A percentile compares a stretch with the other conserved stretches of the same genome.
These are phyloP conservation scores for Rosellinia necatrix DNA, from an alignment of 2,329 filamentous ascomycete genomes.

Conservation along the genomic window DNA sequence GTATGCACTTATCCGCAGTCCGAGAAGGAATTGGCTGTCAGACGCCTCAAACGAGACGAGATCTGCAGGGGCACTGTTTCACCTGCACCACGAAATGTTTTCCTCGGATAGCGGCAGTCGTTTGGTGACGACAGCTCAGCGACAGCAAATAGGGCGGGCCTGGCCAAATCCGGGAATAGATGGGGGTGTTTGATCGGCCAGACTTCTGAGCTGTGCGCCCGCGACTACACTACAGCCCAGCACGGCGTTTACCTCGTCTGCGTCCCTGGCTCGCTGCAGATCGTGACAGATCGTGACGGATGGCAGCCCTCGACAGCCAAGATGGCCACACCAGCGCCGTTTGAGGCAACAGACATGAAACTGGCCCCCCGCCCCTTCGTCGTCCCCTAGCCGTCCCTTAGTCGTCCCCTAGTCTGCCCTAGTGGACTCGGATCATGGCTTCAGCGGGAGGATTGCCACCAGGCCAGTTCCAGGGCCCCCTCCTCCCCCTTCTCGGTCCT, in stretches of 20 bases:
- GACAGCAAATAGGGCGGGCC: background rate
- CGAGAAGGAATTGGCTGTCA: background rate
- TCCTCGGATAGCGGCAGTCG: conserved; percentile 14
- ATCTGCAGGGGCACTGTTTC: conserved; percentile 29
- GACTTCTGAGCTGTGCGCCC: conserved; percentile 23
- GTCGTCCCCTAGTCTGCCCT: no score
- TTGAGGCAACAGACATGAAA: conserved; percentile 38
- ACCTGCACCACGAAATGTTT: conserved; percentile 4
- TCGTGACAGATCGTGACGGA: conserved; percentile 21
- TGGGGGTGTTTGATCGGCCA: conserved; percentile 32
- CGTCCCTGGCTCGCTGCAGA: no score
- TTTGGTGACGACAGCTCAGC: conserved; percentile 9
- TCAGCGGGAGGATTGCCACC: conserved; percentile 21
- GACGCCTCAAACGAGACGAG: conserved; percentile 17
- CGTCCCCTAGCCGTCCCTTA: no score
- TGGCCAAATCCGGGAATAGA: conserved; percentile 22
- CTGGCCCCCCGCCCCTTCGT: conserved; percentile 28
- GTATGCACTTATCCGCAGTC: conserved; percentile 9
- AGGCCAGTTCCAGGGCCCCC: conserved; percentile 1
- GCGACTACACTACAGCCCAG: no score
- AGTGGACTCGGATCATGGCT: conserved; percentile 31
- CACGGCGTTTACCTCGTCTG: conserved; percentile 15
- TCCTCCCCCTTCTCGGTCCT: background rate
- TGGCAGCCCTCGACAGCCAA: conserved; percentile 14
- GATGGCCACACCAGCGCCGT: conserved; percentile 25